Evolutionary conservation across 495 filamentous ascomycete genomes (phyloP).

Genomic region (Rhypophila decipiens): DNA sequence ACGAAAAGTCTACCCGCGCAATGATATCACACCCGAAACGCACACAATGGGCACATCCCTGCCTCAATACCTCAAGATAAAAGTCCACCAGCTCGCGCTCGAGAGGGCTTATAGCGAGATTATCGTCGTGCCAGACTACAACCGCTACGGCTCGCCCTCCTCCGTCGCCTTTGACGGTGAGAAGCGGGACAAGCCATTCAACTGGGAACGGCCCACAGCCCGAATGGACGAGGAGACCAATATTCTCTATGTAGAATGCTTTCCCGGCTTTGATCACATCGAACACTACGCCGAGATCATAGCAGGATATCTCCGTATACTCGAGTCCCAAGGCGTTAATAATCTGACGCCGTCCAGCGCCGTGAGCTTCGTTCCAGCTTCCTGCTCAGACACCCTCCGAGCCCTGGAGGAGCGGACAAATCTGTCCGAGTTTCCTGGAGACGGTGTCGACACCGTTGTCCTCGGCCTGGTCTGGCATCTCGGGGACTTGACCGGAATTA

Average conservation of each 20-base stretch:
- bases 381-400: conserved; percentile 2
- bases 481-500: neutral
- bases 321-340: neutral
- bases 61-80: conserved; percentile 7
- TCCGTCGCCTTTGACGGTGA: conserved; percentile 6
- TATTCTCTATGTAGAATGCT: conserved; percentile 6
- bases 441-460: conserved; percentile 4
- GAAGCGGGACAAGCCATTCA: conserved; percentile 12
- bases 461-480: conserved; percentile 5
- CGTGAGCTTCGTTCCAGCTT: conserved; percentile 3
- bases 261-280: conserved; percentile 5
- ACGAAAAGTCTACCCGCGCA: conserved; percentile 2
- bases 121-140: conserved; percentile 4
- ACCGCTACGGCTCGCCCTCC: neutral
- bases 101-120: conserved; percentile 5
- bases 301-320: conserved; percentile 1
- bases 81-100: conserved; percentile 8
- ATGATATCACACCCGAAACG: neutral
- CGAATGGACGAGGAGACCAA: neutral
- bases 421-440: neutral
- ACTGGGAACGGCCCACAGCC: conserved; percentile 8
- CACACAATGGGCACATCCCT: conserved; percentile 12
- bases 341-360: conserved; percentile 1
- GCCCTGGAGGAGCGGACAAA: conserved; percentile 1
- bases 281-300: conserved; percentile 11